Evolutionary conservation across 495 filamentous ascomycete genomes (phyloP).

Genomic region (Cercophora newfieldiana): DNA sequence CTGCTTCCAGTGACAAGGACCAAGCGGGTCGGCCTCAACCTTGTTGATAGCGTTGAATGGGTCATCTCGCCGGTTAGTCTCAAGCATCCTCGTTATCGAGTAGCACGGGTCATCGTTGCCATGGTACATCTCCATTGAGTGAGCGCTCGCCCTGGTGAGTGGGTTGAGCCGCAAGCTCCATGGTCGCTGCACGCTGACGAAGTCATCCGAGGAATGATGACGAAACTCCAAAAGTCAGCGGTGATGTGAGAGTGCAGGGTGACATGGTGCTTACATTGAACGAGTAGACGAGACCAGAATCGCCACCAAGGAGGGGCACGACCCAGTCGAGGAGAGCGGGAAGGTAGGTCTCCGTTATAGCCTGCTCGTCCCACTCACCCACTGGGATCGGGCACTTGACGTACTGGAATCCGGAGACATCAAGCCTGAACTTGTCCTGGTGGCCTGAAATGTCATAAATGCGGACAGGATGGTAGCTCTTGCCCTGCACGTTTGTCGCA

Average conservation of each 20-base stretch:
- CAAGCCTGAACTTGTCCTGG: conserved; percentile 3
- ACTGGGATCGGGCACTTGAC: conserved; percentile 5
- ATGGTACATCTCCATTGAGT: too few relatives aligned
- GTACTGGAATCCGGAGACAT: conserved; percentile 5
- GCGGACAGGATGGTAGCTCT: conserved; percentile 6
- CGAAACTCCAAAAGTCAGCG: neutral
- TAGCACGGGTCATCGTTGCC: neutral
- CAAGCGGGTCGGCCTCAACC: conserved; percentile 1
- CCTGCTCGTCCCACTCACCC: conserved; percentile 2
- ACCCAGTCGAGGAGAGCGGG: conserved; percentile 1
- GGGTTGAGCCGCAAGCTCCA: neutral
- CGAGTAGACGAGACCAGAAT: conserved; percentile 3
- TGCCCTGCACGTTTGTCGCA: neutral
- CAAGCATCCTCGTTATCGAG: conserved; percentile 2
- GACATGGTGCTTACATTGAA: neutral
- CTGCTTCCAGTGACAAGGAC: conserved; percentile 6
- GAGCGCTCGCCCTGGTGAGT: neutral
- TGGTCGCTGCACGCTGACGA: conserved; percentile 3
- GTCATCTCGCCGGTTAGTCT: neutral
- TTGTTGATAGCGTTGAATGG: neutral
- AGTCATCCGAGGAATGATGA: conserved; percentile 2
- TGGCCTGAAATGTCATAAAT: conserved; percentile 3
- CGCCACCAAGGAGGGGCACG: neutral
- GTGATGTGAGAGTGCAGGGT: neutral
- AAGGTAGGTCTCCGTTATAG: neutral